Conservation (phyloP, 257 asterid genomes). For the Buddleja alternifolia region DNA sequence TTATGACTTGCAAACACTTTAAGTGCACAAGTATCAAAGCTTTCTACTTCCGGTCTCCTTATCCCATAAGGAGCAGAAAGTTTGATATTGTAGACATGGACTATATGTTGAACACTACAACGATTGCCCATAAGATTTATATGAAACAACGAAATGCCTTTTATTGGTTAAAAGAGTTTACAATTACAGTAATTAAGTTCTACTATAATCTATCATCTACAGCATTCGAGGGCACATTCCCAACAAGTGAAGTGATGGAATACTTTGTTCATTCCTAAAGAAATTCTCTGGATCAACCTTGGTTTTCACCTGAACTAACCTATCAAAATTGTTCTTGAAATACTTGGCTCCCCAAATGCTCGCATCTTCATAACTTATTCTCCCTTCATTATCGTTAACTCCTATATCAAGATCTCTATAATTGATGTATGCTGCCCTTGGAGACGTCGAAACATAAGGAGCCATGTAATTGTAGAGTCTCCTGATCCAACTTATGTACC, state of each 20-base stretch:
- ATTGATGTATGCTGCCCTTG: slow-evolving; percentile 22
- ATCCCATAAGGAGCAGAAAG: too few species aligned
- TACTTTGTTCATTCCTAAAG: slow-evolving; percentile 29
- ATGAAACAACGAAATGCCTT: too few species aligned
- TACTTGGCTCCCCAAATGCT: slow-evolving; percentile 29
- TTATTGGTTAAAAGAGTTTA: too few species aligned
- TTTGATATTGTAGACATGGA: too few species aligned
- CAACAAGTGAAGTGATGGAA: slow-evolving; percentile 1
- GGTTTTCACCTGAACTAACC: slow-evolving; percentile 26
- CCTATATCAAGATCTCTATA: slow-evolving; percentile 35
- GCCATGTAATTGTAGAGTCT: slow-evolving; percentile 25
- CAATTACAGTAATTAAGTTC: too few species aligned
- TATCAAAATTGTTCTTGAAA: slow-evolving; percentile 23
- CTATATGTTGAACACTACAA: too few species aligned
- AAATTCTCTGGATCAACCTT: slow-evolving; percentile 23
- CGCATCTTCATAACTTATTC: slow-evolving; percentile 24
- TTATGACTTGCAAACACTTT: too few species aligned
- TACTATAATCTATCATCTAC: too few species aligned
- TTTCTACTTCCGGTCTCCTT: too few species aligned
- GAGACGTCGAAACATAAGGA: slow-evolving; percentile 13
- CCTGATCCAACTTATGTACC: slow-evolving; percentile 23
- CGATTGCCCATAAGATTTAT: too few species aligned
- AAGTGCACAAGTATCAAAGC: too few species aligned
- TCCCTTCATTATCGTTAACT: slow-evolving; percentile 13
- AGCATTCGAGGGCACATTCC: too few species aligned